Conservation (phyloP, 23 red algal species). For the Pyropia haitanensis region DNA sequence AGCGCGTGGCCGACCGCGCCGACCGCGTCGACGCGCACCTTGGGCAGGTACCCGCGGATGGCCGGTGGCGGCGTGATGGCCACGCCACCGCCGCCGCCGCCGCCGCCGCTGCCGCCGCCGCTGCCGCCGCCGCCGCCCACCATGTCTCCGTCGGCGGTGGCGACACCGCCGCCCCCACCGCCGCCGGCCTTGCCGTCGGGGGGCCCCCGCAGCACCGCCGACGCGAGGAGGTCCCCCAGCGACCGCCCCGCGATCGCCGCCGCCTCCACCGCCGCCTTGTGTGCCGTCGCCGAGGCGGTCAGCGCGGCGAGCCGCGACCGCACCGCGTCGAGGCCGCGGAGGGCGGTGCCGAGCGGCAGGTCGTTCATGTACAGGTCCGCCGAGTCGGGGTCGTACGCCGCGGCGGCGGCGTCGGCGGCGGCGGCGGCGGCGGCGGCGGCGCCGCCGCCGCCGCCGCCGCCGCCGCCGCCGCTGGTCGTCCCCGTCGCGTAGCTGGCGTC, state of each 20-base stretch:
- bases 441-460: too few relatives aligned
- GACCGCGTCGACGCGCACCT: conserved; percentile 34
- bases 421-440: not conserved
- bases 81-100: not conserved
- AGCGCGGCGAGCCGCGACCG: conserved; percentile 33
- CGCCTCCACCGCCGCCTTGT: conserved; percentile 49
- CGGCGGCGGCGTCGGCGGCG: not conserved
- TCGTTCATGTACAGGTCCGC: conserved; percentile 61
- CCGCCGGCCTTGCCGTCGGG: not conserved
- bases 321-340: conserved; percentile 48
- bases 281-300: conserved; percentile 33
- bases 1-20: conserved; percentile 35
- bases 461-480: too few relatives aligned
- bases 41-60: conserved; percentile 17
- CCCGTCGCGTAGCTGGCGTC: conserved; percentile 14
- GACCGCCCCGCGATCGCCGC: conserved; percentile 13
- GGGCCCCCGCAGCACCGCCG: conserved; percentile 11
- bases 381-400: conserved; percentile 5
- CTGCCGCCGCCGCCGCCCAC: conserved; percentile 5
- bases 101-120: not conserved
- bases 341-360: conserved; percentile 38
- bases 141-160: not conserved
- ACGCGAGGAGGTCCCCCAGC: conserved; percentile 23
- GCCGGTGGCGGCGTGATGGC: not conserved
- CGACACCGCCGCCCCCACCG: not conserved